Conservation (phyloP, 106 monocot genomes). For the Platanthera zijinensis region DNA sequence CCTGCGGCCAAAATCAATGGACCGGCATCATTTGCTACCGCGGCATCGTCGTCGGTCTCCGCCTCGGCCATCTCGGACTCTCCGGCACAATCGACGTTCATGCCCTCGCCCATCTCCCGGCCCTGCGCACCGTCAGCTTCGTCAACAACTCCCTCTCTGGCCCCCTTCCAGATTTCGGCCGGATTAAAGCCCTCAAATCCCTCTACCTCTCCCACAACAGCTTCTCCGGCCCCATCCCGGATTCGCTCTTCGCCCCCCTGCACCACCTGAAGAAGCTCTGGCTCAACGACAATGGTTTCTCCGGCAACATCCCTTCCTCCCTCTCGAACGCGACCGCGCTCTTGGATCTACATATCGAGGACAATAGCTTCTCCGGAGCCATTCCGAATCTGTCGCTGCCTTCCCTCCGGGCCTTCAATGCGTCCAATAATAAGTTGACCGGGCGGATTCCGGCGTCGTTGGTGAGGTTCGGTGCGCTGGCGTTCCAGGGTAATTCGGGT, state of each 20-base stretch:
- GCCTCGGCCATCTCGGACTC: slow-evolving; percentile 24
- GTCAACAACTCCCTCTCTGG: slow-evolving; percentile 43
- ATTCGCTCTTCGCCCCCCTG: slow-evolving; percentile 27
- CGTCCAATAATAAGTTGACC: slow-evolving; percentile 29
- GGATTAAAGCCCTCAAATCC: slow-evolving; percentile 22
- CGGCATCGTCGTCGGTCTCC: slow-evolving; percentile 34
- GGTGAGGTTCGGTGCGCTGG: slow-evolving; percentile 5
- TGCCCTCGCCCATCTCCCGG: slow-evolving; percentile 17
- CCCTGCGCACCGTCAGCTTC: slow-evolving; percentile 43
- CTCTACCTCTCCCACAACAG: slow-evolving; percentile 46
- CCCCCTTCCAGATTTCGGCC: slow-evolving; percentile 28
- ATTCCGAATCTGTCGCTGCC: slow-evolving; percentile 22
- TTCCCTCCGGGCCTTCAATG: slow-evolving; percentile 23
- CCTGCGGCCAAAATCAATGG: slow-evolving; percentile 16
- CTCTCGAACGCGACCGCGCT: slow-evolving; percentile 22
- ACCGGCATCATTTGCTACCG: slow-evolving; percentile 38
- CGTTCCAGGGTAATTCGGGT: slow-evolving; percentile 32
- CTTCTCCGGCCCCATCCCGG: slow-evolving; percentile 34
- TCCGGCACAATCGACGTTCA: slow-evolving; percentile 27
- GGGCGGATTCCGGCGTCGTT: slow-evolving; percentile 32
- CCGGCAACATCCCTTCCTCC: slow-evolving; percentile 35
- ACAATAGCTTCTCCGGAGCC: slow-evolving; percentile 36
- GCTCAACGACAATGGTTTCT: slow-evolving; percentile 35
- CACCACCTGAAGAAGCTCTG: slow-evolving; percentile 50
- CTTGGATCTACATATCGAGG: slow-evolving; percentile 51